Base-by-base conservation (phyloP, 2,329 filamentous ascomycete genomes). In the Trichoderma polysporum region DNA sequence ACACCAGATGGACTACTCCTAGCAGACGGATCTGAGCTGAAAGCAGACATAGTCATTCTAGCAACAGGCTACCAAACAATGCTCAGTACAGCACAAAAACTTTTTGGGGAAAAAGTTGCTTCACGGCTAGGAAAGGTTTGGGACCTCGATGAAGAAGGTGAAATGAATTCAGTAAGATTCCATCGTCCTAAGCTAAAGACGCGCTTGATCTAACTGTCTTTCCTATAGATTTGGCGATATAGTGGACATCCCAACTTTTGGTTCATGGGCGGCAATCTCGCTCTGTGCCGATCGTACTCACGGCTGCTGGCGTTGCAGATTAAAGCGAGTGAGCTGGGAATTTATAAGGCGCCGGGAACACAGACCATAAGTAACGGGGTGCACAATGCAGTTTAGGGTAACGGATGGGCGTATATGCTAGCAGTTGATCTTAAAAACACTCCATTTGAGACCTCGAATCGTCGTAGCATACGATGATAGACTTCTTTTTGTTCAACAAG, bases 221-320 rank as follows among this genome's bases (percentile, higher is more conserved):
- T n/a, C 15, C 2, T n/a, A 4, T 15, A 60, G 58, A 37, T 61
- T 69, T 90, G 87, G 86, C 83, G 84, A 66, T 79, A 79, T 13
- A 88, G 83, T 27, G 87, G 88, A 0, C 87, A 89, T 65, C 85
- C 85, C 0, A 86, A 87, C 0, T 87, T 91, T 67, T 91, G 87
- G 88, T 87, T 86, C 70, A 86, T 88, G 70, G 88, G 87, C 0
- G 88, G 88, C 1, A 90, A 89, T 69, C 72, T 91, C 31, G 87
- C 86, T 0, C 75, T 90, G 59, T 88, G 86, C 67, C 80, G 88
- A 17, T 86, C 86, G 47, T 90, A 82, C 70, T 90, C 87, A 0
- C 83, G 81, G 49, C 62, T 85, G 2, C 68, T 86, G 67, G 85
- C 83, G 1, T 69, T 86, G 54, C 84, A 86, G 73, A 85, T 86